Base-by-base conservation (phyloP, 164 flowering plant species). In the Aristolochia contorta region DNA sequence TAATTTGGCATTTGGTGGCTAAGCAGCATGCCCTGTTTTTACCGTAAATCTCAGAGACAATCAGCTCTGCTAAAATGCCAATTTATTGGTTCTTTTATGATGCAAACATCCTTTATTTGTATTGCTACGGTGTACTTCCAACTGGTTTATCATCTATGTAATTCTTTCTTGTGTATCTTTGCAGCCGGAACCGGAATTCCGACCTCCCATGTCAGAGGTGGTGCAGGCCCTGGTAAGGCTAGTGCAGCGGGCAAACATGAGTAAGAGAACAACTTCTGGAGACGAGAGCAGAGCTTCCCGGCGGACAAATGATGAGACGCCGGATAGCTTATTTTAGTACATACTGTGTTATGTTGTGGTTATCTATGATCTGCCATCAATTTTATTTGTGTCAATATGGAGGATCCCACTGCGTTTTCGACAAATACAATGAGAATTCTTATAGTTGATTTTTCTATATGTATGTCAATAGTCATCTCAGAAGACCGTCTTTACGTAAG, bases 181-280 rank as follows among this genome's bases (percentile, higher is more conserved):
- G 15, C 89, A 91, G 97, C 76, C 87, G 64, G 97, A 91, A 72
- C 97, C 97, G 4, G 97, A 91, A 71, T 91, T 91, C 73, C 80
- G 97, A 68, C 97, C 97, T 53, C 97, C 96, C 0, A 91, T 91
- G 97, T 91, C 97, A 0, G 97, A 91, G 77, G 97, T 91, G 56
- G 97, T 91, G 18, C 84, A 91, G 66, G 84, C 92, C 37, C 64
- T 91, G 77, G 96, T 91, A 53, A 77, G 84, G 16, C 60, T 91
- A 54, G 91, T 91, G 65, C 92, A 88, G 69, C 85, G 91, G 59
- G 85, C 96, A 45, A 91, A 87, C 76, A 85, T 91, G 96, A 91
- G 96, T 78, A 89, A 81, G 76, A 77, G 96, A 67, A 80, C 77
- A 24, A 62, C 54, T 2, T 59, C 68, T 2, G 87, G 87, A 60